Percentiles rank a stretch among this genome's conserved stretches.
Conservation (phyloP, 257 asterid genomes). For the Linderniella brevidens region DNA sequence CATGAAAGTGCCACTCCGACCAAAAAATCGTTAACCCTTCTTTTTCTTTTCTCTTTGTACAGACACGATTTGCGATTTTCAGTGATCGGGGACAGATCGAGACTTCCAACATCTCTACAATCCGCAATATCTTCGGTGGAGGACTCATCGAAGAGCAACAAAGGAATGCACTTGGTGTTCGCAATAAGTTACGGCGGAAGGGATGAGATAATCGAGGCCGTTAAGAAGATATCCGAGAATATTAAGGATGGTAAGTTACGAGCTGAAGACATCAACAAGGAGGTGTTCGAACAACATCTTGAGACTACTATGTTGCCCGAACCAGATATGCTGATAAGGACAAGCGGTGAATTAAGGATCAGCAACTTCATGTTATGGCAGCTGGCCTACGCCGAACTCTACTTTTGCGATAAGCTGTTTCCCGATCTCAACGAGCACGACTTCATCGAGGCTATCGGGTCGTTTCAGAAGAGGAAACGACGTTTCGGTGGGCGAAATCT, state of each 20-base stretch:
- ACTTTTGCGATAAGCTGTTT: background rate
- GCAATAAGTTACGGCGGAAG: background rate
- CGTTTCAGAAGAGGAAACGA: background rate
- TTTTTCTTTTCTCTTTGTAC: background rate
- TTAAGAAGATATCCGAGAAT: background rate
- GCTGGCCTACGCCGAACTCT: conserved; percentile 1
- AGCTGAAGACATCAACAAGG: background rate
- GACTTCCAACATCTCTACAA: background rate
- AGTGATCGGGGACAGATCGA: background rate
- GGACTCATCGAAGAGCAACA: background rate
- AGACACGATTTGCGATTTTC: background rate
- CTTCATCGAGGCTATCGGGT: background rate
- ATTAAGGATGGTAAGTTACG: background rate
- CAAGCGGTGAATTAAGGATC: background rate
- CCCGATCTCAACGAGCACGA: background rate
- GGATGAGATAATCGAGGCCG: background rate
- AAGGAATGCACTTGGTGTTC: background rate
- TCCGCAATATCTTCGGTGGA: background rate
- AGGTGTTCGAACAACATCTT: background rate
- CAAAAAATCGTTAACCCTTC: background rate
- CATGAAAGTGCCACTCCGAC: too few relatives aligned
- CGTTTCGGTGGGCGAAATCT: background rate
- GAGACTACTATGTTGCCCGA: background rate
- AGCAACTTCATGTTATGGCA: conserved; percentile 1
- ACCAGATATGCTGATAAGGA: background rate